Evolutionary conservation across 2,329 filamentous ascomycete genomes (phyloP), one percentile per base, ranked within the genome.

Genomic region (Tolypocladium endophyticum): DNA sequence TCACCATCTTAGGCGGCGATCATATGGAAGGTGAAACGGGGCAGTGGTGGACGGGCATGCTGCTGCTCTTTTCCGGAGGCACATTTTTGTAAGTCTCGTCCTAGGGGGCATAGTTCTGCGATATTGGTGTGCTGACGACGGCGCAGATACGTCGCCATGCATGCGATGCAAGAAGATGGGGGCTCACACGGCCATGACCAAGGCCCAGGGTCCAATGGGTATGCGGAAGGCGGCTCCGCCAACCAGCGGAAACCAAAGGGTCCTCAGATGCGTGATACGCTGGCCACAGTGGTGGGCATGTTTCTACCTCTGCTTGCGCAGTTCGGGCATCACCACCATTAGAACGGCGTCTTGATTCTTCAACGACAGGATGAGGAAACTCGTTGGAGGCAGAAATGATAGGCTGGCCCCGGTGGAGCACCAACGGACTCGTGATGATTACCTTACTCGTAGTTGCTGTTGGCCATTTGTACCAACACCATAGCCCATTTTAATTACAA

Each of bases 21-120:
- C 75, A 79, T 50, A 70, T 78, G 62, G 75, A 79, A 71, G 83
- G 87, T 57, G 81, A 85, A 55, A 79, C 80, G 25, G 85, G 89
- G 60, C 84, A 87, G 67, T 97, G 91, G 86, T 92, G 90, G 79
- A 97, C 93, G 0, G 94, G 94, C 30, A 90, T 96, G 80, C 77
- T 97, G 52, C 77, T 99, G 11, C 78, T 97, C n/a, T 99, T 99
- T 71, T 96, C 91, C 0, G 94, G 89, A 0, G 94, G 94, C 20
- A 99, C 94, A 0, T 99, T 99, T 70, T 75, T 99, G 88, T 97
- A 77, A 83, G 89, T 72, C 28, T 56, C 28, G 11, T 47, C 18
- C 28, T 14, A 4, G n/a, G 9, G 38, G 4, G 23, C 16, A 16
- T 2, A 5, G 23, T 33, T 35, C n/a, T 11, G 7, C 7, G 18